phyloP scores from a whole-genome alignment of 176 grass and related monocot genomes.

The Elymus sibiricus region DNA sequence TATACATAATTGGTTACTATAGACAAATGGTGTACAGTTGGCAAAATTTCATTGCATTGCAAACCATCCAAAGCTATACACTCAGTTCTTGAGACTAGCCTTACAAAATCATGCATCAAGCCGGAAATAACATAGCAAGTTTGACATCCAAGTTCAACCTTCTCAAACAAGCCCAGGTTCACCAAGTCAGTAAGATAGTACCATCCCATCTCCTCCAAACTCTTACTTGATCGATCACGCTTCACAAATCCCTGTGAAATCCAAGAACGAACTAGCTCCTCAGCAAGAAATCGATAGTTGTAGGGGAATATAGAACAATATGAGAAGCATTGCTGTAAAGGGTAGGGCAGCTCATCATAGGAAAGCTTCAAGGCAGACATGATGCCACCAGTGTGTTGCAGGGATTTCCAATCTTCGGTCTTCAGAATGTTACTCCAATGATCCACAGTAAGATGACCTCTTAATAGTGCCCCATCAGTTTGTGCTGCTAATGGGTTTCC shows the following conservation, averaged over 20 bases:
- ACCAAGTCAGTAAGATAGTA: constrained; percentile 20
- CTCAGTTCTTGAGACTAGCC: constrained; percentile 20
- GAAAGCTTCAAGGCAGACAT: constrained; percentile 16
- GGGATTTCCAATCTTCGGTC: constrained; percentile 23
- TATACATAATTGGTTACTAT: constrained; percentile 22
- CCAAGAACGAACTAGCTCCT: constrained; percentile 18
- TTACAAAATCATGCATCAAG: constrained; percentile 42
- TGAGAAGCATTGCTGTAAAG: neutral
- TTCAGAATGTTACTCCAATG: constrained; percentile 26
- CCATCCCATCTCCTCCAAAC: constrained; percentile 26
- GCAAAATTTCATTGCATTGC: neutral
- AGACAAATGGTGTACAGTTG: constrained; percentile 30
- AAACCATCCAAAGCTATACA: neutral
- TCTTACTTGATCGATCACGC: neutral
- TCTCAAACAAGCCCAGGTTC: constrained; percentile 1
- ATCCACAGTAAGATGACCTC: neutral
- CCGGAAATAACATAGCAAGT: constrained; percentile 7
- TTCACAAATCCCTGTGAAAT: constrained; percentile 50
- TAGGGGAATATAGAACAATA: constrained; percentile 21
- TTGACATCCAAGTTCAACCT: neutral
- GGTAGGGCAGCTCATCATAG: constrained; percentile 10
- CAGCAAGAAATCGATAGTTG: neutral
- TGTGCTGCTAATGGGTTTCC: too few species aligned
- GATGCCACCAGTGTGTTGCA: neutral
- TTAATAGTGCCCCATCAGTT: constrained; percentile 13